Percentiles rank a stretch among this genome's conserved stretches.
These are phyloP conservation scores for Acaromyces ingoldii DNA, from an alignment of 1,284 basidiomycete genomes.

Conservation along the genomic window DNA sequence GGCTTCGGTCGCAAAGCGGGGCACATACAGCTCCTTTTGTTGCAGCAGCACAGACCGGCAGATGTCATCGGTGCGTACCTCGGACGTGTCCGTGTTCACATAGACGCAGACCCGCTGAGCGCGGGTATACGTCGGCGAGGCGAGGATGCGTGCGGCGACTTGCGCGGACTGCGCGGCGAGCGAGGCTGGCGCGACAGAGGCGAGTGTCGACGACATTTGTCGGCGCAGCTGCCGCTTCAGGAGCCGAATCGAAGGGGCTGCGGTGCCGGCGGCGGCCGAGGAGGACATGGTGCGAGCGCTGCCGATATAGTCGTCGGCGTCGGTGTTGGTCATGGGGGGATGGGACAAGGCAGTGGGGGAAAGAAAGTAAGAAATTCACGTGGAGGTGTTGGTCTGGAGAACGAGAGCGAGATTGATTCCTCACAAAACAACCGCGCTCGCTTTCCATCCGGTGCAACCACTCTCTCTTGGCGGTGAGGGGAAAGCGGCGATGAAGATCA, in stretches of 20 bases:
- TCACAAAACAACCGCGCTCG: too few relatives aligned
- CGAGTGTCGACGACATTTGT: constrained; percentile 27
- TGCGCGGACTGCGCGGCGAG: constrained; percentile 21
- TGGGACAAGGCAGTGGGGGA: too few relatives aligned
- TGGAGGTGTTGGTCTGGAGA: too few relatives aligned
- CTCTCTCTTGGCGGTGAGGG: too few relatives aligned
- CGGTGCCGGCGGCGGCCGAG: too few relatives aligned
- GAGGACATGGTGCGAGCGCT: too few relatives aligned
- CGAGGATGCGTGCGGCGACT: constrained; percentile 32
- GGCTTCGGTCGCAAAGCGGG: constrained; percentile 40
- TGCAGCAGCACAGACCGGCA: constrained; percentile 20
- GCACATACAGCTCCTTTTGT: constrained; percentile 52
- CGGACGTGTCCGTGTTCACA: constrained; percentile 49
- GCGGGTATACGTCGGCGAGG: constrained; percentile 37
- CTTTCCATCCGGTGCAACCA: too few relatives aligned
- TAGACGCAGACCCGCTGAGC: constrained; percentile 49
- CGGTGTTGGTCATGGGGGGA: too few relatives aligned
- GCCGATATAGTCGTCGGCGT: too few relatives aligned
- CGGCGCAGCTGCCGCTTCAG: constrained; percentile 45
- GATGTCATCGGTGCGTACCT: constrained; percentile 51
- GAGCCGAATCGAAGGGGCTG: too few relatives aligned
- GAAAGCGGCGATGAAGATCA: constrained; percentile 47
- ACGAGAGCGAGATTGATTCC: too few relatives aligned
- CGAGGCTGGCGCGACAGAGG: neutral
- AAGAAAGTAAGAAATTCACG: too few relatives aligned